Base-by-base conservation (phyloP, 140 eudicot species). In the Ambrosia hybrid region DNA sequence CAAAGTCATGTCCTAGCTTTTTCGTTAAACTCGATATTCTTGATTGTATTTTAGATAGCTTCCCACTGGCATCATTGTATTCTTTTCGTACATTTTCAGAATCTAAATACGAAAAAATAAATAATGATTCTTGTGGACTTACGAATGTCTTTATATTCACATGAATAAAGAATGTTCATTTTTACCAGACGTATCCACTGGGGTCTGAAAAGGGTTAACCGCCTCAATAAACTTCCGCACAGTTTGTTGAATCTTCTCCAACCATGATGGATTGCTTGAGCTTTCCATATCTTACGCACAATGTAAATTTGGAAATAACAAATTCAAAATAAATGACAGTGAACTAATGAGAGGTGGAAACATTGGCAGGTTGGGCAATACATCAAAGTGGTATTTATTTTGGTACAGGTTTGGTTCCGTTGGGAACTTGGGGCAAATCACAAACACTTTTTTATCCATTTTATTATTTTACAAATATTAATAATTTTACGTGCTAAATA, bases 61-160 rank as follows among this genome's bases (percentile, higher is more conserved):
- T 90, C 60, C 90, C 77, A 76, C 82, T 87, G 48, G 95, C 90
- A 73, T 86, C 99, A 65, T 88, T 91, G 52, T 85, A 94, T 68
- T 90, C 99, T 85, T 87, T 94, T 5, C 96, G 96, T 43, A 94
- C 89, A 74, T 73, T 84, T 56, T 87, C 96, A 75, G 97, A 88
- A 69, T 90, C 99, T 94, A 59, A 83, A 5, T 43, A 57, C 71
- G 61, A 61, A 68, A 41, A 77, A 36, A 13, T 65, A 59, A 70
- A 58, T n/a, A 59, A 41, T 38, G 34, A 68, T 16, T 70, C 37
- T 65, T 17, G 21, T 34, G 37, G 37, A 43, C 65, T 65, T 26
- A 49, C n/a, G 12, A 39, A 72, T 46, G 67, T 33, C 46, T 75
- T 51, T 34, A 39, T 13, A 6, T 41, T 59, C 10, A 68, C 12